Evolutionary conservation across 768 basidiomycete genomes (phyloP).

Genomic region (Tephrocybe sp.): DNA sequence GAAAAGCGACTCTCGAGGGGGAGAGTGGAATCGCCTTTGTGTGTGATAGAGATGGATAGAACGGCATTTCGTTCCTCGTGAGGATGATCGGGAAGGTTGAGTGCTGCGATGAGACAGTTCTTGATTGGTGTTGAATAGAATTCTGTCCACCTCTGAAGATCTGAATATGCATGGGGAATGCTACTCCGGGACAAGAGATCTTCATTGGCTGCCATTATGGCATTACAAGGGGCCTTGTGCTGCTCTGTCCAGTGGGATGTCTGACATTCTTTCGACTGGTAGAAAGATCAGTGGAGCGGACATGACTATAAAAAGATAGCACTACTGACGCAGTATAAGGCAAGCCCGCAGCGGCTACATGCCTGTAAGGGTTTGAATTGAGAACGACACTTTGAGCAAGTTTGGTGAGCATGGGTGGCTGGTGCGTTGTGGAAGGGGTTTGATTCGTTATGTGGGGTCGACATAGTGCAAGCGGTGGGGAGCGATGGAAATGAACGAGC

Average conservation of each 20-base stretch:
- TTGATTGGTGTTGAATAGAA: conserved; percentile 1
- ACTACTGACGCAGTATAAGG: conserved; percentile 1
- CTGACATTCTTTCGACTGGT: conserved; percentile 5
- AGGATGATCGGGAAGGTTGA: neutral
- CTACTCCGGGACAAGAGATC: neutral
- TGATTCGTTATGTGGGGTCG: no score
- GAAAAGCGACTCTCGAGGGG: neutral
- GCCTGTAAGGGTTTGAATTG: neutral
- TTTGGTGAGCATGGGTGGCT: conserved; percentile 1
- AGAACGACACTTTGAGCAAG: conserved; percentile 1
- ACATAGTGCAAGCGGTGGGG: no score
- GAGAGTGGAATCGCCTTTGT: neutral
- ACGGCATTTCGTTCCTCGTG: neutral
- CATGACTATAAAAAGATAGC: no score
- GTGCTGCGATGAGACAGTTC: neutral
- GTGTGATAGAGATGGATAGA: neutral
- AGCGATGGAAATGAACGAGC: no score
- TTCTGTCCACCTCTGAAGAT: neutral
- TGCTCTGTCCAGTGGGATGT: conserved; percentile 4
- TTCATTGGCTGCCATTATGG: neutral
- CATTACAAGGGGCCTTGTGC: neutral
- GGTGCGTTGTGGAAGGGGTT: conserved; percentile 2
- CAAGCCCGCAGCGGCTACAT: neutral
- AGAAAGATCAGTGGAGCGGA: no score
- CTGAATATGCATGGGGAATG: neutral